Percentiles rank a stretch among this genome's conserved stretches.
phyloP scores from a whole-genome alignment of 257 asterid genomes.

The Hygrophila difformis region DNA sequence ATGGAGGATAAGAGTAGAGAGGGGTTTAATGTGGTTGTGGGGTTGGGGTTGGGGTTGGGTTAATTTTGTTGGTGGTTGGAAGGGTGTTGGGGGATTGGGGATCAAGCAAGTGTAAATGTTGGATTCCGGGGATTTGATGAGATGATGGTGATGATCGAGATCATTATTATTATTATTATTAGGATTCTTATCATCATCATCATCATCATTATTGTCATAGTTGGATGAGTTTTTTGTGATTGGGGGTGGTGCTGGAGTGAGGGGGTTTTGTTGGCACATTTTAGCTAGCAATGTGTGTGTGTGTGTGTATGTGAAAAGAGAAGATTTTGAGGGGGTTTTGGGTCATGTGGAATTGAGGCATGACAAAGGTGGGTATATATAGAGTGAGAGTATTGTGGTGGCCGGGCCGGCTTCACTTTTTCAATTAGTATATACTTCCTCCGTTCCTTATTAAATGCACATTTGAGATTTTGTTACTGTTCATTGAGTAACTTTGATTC shows the following conservation, averaged over 20 bases:
- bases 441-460: too few species aligned
- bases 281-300: not conserved
- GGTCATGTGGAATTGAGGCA: too few species aligned
- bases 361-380: too few species aligned
- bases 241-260: constrained; percentile 10
- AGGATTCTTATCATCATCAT: too few species aligned
- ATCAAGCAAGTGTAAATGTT: constrained; percentile 33
- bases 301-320: not conserved
- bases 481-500: too few species aligned
- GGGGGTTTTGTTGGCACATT: constrained; percentile 35
- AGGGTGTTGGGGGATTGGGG: constrained; percentile 32
- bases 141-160: too few species aligned
- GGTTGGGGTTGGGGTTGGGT: constrained; percentile 7
- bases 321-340: not conserved
- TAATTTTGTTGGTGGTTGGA: too few species aligned
- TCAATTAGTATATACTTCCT: too few species aligned
- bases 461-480: too few species aligned
- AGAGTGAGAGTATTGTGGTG: too few species aligned
- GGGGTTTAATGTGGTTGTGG: constrained; percentile 18
- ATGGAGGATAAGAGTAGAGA: constrained; percentile 22
- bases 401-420: too few species aligned
- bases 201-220: not conserved
- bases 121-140: constrained; percentile 14
- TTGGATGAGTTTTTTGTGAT: constrained; percentile 12
- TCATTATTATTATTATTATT: too few species aligned